Evolutionary conservation across 2,329 filamentous ascomycete genomes (phyloP).

Genomic region (Pseudocercospora fuligena): DNA sequence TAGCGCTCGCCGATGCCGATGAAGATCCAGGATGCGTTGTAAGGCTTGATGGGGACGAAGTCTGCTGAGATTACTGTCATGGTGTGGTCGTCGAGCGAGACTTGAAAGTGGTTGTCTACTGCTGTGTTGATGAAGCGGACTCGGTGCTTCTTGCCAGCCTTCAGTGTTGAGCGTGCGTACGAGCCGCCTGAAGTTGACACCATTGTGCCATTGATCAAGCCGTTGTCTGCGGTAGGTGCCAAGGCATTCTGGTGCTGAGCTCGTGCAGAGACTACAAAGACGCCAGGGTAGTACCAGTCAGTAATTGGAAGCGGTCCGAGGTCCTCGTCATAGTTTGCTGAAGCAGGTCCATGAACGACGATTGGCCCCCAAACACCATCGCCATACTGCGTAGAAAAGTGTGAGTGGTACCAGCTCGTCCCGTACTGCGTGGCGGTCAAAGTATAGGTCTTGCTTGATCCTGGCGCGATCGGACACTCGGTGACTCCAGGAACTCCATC

Average conservation of each 20-base stretch:
- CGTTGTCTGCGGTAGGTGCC: slow-evolving; percentile 56
- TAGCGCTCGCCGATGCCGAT: slow-evolving; percentile 49
- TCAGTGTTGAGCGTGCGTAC: slow-evolving; percentile 40
- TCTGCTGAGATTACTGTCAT: slow-evolving; percentile 45
- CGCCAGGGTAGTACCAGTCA: slow-evolving; percentile 59
- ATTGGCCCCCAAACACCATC: slow-evolving; percentile 66
- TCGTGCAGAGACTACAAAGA: slow-evolving; percentile 36
- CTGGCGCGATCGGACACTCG: slow-evolving; percentile 55
- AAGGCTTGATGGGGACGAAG: slow-evolving; percentile 44
- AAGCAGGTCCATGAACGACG: slow-evolving; percentile 64
- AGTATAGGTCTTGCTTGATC: slow-evolving; percentile 60
- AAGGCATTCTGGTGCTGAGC: slow-evolving; percentile 37
- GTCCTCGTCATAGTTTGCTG: slow-evolving; percentile 66
- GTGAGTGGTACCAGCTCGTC: slow-evolving; percentile 56
- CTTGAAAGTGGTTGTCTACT: slow-evolving; percentile 50
- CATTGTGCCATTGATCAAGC: slow-evolving; percentile 50
- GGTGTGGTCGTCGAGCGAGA: slow-evolving; percentile 42
- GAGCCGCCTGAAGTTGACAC: slow-evolving; percentile 40
- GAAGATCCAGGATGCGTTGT: slow-evolving; percentile 38
- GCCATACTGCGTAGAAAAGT: slow-evolving; percentile 60
- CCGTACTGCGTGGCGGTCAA: slow-evolving; percentile 60
- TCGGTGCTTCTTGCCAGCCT: slow-evolving; percentile 47
- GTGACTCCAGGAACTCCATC: slow-evolving; percentile 62
- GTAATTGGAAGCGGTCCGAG: slow-evolving; percentile 63
- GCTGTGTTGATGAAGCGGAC: slow-evolving; percentile 54